phyloP scores from a whole-genome alignment of 306 rosid genomes.

The cucumber (Cucumis sativus) region Cucumber_9930_V3 NC_026658.2:4159001-4159500 shows the following conservation, averaged over 20 bases:
- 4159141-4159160: conserved; percentile 87
- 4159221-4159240: conserved; percentile 73
- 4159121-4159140: conserved; percentile 82
- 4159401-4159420: conserved; percentile 60
- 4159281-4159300: conserved; percentile 65
- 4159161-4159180: conserved; percentile 61
- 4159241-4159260: conserved; percentile 47
- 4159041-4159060: background rate
- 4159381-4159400: conserved; percentile 64
- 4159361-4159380: conserved; percentile 70
- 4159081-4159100: conserved; percentile 32
- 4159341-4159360: conserved; percentile 83
- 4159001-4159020: conserved; percentile 7
- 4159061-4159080: background rate
- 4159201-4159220: conserved; percentile 57
- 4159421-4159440: conserved; percentile 88
- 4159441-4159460: conserved; percentile 85
- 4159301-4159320: conserved; percentile 82
- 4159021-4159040: background rate
- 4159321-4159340: conserved; percentile 74
- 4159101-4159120: conserved; percentile 83
- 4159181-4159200: conserved; percentile 40
- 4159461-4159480: conserved; percentile 65
- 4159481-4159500: conserved; percentile 53
- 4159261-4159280: conserved; percentile 77